Evolutionary conservation across 2,329 filamentous ascomycete species (phyloP), one percentile per base, ranked within the genome.

Genomic region (Colletotrichum higginsianum): DNA sequence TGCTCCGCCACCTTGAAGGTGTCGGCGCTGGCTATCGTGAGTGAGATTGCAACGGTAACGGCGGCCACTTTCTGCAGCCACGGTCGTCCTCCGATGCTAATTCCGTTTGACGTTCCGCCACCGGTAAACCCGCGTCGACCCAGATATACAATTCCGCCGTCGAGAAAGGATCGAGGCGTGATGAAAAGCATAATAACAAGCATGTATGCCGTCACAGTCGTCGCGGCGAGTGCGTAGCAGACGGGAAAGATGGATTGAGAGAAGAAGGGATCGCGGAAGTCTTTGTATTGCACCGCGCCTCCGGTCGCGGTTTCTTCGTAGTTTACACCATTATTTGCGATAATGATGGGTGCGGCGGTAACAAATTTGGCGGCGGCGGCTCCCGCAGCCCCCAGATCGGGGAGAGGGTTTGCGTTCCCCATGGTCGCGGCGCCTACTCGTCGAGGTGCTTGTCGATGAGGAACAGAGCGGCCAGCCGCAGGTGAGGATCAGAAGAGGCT

Each of bases 181-280:
- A 98, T 95, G 79, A 98, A 90, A 47, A 98, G 90, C 89, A 98
- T 97, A 74, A 98, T 94, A 76, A 98, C 92, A 57, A 98, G 90
- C 79, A 97, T 93, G 83, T 97, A 98, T 60, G 95, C 93, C 61
- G 97, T 92, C 66, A 98, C 93, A 0, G 95, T 98, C 21, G 94
- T 94, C 18, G 95, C 94, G 67, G 95, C 95, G 65, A 98, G 93
- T 56, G 95, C 95, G 79, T 98, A 99, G 77, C 94, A 93, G 82
- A 97, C 95, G 16, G 96, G 96, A 55, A 96, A 96, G 23, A 94
- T 95, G 47, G 95, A 98, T 38, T 38, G 35, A 66, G 95, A 93
- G 82, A 97, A 98, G 82, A 99, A 99, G 11, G 95, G 95, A 77
- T 97, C 94, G 74, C 90, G 88, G 66, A 94, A 89, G 80, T 95